Evolutionary conservation across 306 rosid genomes (phyloP).

Genomic region (Inga leiocalycina): DNA sequence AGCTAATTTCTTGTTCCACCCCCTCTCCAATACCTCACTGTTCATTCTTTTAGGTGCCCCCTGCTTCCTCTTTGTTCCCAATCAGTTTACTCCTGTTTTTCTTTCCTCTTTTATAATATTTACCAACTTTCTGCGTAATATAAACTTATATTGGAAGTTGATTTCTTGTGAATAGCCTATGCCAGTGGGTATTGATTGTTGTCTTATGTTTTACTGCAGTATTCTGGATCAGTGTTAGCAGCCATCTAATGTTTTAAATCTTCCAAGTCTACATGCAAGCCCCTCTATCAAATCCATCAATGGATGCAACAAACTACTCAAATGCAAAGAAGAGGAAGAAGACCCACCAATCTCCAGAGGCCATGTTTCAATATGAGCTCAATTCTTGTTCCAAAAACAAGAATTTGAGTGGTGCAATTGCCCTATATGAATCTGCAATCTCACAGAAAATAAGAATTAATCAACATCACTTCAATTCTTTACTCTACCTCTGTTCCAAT

Average conservation of each 20-base stretch:
- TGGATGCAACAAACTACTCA: conserved; percentile 40
- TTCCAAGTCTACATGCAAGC: neutral
- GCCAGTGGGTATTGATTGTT: neutral
- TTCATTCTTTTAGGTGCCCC: too few relatives aligned
- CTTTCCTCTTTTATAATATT: too few relatives aligned
- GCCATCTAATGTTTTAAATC: conserved; percentile 18
- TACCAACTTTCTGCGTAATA: neutral
- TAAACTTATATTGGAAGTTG: neutral
- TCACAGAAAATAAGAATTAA: conserved; percentile 45
- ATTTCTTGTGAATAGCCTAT: neutral
- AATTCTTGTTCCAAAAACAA: conserved; percentile 69
- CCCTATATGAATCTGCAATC: conserved; percentile 58
- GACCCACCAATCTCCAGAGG: conserved; percentile 49
- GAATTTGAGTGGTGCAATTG: conserved; percentile 54
- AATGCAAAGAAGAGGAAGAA: conserved; percentile 44
- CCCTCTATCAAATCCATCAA: conserved; percentile 25
- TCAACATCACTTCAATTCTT: conserved; percentile 71
- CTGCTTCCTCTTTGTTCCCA: too few relatives aligned
- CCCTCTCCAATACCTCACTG: neutral
- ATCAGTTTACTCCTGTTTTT: too few relatives aligned
- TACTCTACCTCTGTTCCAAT: conserved; percentile 85
- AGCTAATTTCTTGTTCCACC: neutral
- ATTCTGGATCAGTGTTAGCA: neutral
- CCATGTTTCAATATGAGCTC: conserved; percentile 64
- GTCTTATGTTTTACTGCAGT: neutral